Evolutionary conservation across 257 asterid genomes (phyloP), one percentile per base, ranked within the genome.

Genomic region (Haberlea rhodopensis): DNA sequence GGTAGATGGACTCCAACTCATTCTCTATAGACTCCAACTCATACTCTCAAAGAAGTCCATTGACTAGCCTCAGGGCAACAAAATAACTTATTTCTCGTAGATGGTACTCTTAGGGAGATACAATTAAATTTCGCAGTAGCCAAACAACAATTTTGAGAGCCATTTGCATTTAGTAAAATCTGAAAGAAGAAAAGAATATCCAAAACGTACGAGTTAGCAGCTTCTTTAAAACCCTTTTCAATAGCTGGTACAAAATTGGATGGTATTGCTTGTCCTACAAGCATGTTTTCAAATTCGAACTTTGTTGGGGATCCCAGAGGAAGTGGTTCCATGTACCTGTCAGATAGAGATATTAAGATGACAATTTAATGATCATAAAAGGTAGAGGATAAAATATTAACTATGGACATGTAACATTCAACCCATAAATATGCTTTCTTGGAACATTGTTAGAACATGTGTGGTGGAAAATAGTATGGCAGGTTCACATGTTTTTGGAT

Each of bases 151-250:
- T 49, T 52, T 27, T 27, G 24, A 64, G 15, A 67, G 51, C 27
- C 15, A 10, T 20, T 43, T 37, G 46, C 46, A 37, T 37, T 37
- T 37, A 37, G 16, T 43, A 19, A 43, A 16, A 32, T 19, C 51
- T 60, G 11, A 20, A 25, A 55, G 1, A 21, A 37, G 22, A 52
- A 23, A 54, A 56, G 48, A 43, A 64, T 53, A 56, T 55, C 65
- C 48, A 73, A 63, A 23, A 79, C 95, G 63, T 78, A 94, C 99
- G 99, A 94, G 84, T 94, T 94, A 59, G 92, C 97, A 68, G 99
- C 99, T 82, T 94, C 99, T 78, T 75, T 87, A 72, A 94, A 90
- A 52, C 99, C 99, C 77, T 90, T 94, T 72, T 94, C 99, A 66
- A 94, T 94, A 62, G 99, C 95, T 27, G 99, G 97, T 63, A 94